These are phyloP conservation scores for Apiospora malaysiana DNA, from an alignment of 2,329 filamentous ascomycete species.

Conservation along the genomic window DNA sequence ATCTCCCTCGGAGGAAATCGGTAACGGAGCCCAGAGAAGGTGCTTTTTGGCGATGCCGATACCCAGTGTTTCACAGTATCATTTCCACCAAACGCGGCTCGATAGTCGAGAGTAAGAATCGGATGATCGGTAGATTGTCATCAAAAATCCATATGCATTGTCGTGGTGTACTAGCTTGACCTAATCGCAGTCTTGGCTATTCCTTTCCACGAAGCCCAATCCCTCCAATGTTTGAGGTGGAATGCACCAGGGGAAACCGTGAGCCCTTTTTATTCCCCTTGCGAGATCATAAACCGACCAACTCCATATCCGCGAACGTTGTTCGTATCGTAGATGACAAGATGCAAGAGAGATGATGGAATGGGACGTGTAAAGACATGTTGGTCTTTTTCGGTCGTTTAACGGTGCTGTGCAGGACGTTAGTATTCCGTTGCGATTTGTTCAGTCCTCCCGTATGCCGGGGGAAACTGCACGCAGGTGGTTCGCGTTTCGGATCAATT, in stretches of 20 bases:
- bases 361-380: conserved; percentile 29
- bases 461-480: not conserved
- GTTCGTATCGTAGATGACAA: conserved; percentile 35
- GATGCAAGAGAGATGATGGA: conserved; percentile 21
- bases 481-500: not conserved
- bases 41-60: not conserved
- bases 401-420: conserved; percentile 32
- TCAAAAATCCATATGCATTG: conserved; percentile 36
- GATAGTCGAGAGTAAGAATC: conserved; percentile 15
- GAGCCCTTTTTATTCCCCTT: conserved; percentile 29
- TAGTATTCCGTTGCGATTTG: not conserved
- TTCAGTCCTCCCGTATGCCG: not conserved
- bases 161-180: conserved; percentile 33
- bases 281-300: conserved; percentile 36
- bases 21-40: not conserved
- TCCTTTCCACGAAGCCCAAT: conserved; percentile 27
- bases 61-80: not conserved
- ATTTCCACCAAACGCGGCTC: conserved; percentile 8
- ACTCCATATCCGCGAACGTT: conserved; percentile 34
- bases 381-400: conserved; percentile 28
- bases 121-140: conserved; percentile 24
- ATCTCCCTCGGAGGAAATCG: not conserved
- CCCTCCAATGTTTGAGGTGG: conserved; percentile 1
- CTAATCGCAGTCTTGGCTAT: conserved; percentile 28
- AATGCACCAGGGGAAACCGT: conserved; percentile 22